These are phyloP conservation scores for Raphanus raphanistrum DNA, from an alignment of 345 rosid species.

Conservation along the genomic window DNA sequence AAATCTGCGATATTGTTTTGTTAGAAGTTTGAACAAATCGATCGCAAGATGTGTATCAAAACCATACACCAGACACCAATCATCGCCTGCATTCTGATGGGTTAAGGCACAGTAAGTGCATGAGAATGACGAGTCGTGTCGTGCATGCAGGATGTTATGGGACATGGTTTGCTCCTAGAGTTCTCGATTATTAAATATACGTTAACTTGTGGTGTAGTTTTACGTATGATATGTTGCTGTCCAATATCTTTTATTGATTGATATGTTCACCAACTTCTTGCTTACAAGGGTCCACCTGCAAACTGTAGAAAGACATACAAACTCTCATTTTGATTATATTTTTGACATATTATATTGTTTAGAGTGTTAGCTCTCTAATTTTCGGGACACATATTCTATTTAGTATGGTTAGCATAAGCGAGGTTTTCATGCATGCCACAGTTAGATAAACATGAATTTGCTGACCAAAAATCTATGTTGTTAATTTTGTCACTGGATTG, in stretches of 20 bases:
- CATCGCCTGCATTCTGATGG: background rate
- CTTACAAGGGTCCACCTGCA: background rate
- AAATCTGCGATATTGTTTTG: background rate
- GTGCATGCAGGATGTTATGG: conserved; percentile 35
- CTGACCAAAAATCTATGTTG: background rate
- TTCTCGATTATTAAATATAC: conserved; percentile 7
- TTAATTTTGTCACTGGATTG: background rate
- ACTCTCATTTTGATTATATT: background rate
- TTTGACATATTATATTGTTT: background rate
- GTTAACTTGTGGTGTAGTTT: conserved; percentile 13
- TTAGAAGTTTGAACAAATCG: background rate
- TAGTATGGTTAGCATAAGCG: background rate
- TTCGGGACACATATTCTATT: background rate
- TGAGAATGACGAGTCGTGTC: conserved; percentile 37
- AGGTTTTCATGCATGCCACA: background rate
- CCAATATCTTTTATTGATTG: conserved; percentile 30
- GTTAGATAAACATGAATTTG: background rate
- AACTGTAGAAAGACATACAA: background rate
- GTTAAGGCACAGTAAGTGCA: conserved; percentile 14
- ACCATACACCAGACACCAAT: background rate
- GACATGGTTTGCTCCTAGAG: conserved; percentile 19
- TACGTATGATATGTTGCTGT: conserved; percentile 27
- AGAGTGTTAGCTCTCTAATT: background rate
- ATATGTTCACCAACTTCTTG: conserved; percentile 27
- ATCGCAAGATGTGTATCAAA: background rate